Base-by-base conservation (phyloP, 768 basidiomycete genomes). In the Russula lepida region DNA sequence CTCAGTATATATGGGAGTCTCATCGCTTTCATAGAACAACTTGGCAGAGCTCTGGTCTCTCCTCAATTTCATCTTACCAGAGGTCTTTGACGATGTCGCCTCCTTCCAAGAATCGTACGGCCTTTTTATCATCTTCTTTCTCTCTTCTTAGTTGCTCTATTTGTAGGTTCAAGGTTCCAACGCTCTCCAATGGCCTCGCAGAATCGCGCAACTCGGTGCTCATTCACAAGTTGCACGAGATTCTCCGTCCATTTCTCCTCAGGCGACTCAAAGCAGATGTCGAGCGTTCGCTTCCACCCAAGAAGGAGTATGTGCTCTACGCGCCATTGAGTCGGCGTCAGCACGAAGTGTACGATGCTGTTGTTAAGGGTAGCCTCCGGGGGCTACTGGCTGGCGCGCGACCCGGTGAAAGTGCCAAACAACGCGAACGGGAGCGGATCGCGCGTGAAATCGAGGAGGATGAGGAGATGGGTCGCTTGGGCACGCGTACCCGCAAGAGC, bases 261-360 rank as follows among this genome's bases (percentile, higher is more conserved):
- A 84, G 97, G 12, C 84, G 97, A 12, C 79, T 98, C 59, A 98
- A 98, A 72, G 84, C 77, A 6, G 97, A 99, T 66, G 95, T 98
- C 9, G 81, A 84, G 66, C 79, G 81, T 58, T 75, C 80, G 27
- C 76, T 98, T 4, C 97, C 97, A 0, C 89, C 89, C 3, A 93
- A 92, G 75, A 94, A 94, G 72, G 92, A 94, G 72, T 99, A 99
- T 67, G 84, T 98, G 2, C 79, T 98, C 0, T 95, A 95, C 62
- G 93, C 93, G 0, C 93, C 94, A 0, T 76, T 98, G 7, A 97
- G 85, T 57, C 75, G 82, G 27, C 79, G 80, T 54, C 97, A 98
- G 69, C 84, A 85, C n/a, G 83, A 89, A 59, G 75, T 95, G 27
- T 98, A 95, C 67, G 85, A 93, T 59, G 81, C 82, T 5, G 84